Evolutionary conservation across 306 rosid species (phyloP), one percentile per base, ranked within the genome.

Genomic region (Prinsepia uniflora): DNA sequence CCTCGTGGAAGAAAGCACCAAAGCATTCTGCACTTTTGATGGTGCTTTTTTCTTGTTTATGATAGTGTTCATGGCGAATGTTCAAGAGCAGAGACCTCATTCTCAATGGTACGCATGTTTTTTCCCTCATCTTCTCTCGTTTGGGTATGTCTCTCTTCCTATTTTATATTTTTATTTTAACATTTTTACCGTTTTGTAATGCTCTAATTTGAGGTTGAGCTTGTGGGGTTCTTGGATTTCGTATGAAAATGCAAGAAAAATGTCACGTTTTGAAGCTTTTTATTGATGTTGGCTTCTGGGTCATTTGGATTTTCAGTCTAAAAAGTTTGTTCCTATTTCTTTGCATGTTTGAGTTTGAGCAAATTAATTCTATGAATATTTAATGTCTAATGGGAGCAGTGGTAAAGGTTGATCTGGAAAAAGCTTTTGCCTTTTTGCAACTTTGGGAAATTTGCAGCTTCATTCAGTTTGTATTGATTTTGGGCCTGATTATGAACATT

Each of bases 61-160:
- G 67, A 34, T 60, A 44, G 66, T 58, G 63, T 62, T 75, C 73
- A 87, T 87, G 91, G 88, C 75, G 47, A 71, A 67, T 70, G 78
- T 43, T 36, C 70, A 22, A 45, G 65, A 18, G 48, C 72, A 53
- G 6, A 48, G 47, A 72, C 67, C 73, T 76, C 71, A 40, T 77
- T 65, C 67, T 76, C 73, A 78, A 68, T 71, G 88, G 91, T 89
- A 85, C 72, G 80, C 67, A 24, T 68, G 18, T 59, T 6, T 78
- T 73, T 72, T 63, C 74, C 75, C 74, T 78, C 67, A 22, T 49
- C 22, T 72, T 79, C 72, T 65, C 22, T 63, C 57, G 8, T 67
- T 50, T 66, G 63, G 81, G 52, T 74, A 73, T 63, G 71, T 64
- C 39, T 24, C 42, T 17, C 43, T 6, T 39, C 41, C 22, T 53